Conservation (phyloP, 2,329 filamentous ascomycete genomes). For the Arthrocladium fulminans region DNA sequence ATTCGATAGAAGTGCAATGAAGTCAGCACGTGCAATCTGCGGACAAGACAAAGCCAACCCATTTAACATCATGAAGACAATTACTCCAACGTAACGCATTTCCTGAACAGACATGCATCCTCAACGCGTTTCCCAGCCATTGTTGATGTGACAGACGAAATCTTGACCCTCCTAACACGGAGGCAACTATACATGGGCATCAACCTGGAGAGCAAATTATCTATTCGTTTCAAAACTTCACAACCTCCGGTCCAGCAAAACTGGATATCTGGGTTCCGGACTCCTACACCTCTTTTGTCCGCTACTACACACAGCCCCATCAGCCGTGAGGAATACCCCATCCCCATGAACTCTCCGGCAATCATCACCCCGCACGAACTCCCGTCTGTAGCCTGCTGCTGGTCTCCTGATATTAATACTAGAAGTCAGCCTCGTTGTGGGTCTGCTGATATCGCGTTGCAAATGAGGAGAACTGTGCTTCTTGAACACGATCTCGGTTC, state of each 20-base stretch:
- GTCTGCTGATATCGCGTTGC: background rate
- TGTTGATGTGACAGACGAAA: too few relatives aligned
- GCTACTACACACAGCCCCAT: background rate
- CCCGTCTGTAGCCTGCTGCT: background rate
- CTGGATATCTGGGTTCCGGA: background rate
- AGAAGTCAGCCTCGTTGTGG: background rate
- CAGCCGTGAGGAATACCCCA: background rate
- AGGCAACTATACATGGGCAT: background rate
- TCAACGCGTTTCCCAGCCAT: too few relatives aligned
- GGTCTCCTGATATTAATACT: background rate
- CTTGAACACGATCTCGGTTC: background rate
- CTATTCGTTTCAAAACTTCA: too few relatives aligned
- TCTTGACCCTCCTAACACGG: background rate
- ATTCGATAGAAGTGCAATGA: background rate
- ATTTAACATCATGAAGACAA: too few relatives aligned
- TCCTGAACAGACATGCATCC: too few relatives aligned
- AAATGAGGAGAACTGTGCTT: background rate
- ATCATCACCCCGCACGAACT: slow-evolving; percentile 1
- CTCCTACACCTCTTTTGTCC: slow-evolving; percentile 2
- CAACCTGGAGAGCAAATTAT: too few relatives aligned
- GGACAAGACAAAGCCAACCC: too few relatives aligned
- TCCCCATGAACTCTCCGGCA: slow-evolving; percentile 1
- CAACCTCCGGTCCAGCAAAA: background rate
- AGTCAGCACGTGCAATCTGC: background rate
- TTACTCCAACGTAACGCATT: too few relatives aligned